Evolutionary conservation across 768 basidiomycete genomes (phyloP).

Genomic region (Filobasidium wieringae): DNA sequence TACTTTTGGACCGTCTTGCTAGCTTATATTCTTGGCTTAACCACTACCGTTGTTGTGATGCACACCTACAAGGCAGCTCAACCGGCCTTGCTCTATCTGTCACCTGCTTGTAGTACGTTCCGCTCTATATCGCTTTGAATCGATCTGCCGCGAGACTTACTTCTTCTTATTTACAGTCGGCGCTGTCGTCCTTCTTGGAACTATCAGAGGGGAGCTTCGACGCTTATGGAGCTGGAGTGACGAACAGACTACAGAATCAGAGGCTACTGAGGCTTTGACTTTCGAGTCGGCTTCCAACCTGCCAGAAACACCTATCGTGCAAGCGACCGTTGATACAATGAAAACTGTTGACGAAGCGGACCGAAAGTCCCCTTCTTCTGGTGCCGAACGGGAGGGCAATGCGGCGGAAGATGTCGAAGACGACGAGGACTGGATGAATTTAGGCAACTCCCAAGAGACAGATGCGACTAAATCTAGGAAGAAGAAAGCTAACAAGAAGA

Average conservation of each 20-base stretch:
- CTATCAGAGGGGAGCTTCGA: constrained; percentile 55
- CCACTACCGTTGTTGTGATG: constrained; percentile 73
- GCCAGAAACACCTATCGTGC: constrained; percentile 24
- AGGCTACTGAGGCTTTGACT: not conserved
- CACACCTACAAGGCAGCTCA: constrained; percentile 64
- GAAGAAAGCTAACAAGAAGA: constrained; percentile 16
- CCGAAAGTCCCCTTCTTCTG: not conserved
- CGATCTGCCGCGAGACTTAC: not conserved
- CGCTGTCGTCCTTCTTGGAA: constrained; percentile 53
- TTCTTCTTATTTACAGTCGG: constrained; percentile 57
- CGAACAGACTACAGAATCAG: constrained; percentile 32
- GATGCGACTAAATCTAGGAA: constrained; percentile 14
- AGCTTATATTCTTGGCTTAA: constrained; percentile 64
- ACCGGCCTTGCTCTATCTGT: constrained; percentile 84
- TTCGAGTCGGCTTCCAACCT: constrained; percentile 26
- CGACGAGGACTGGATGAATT: constrained; percentile 34
- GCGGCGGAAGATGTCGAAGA: constrained; percentile 10
- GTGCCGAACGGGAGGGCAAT: not conserved
- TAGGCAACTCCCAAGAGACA: not conserved
- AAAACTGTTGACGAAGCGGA: not conserved
- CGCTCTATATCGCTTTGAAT: constrained; percentile 4
- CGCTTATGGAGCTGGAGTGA: constrained; percentile 66
- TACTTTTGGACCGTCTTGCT: constrained; percentile 62
- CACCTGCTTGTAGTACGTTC: constrained; percentile 40
- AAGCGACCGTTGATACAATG: constrained; percentile 14